phyloP scores from a whole-genome alignment of 441 rosid genomes.

The Flueggea neowawraea region DNA sequence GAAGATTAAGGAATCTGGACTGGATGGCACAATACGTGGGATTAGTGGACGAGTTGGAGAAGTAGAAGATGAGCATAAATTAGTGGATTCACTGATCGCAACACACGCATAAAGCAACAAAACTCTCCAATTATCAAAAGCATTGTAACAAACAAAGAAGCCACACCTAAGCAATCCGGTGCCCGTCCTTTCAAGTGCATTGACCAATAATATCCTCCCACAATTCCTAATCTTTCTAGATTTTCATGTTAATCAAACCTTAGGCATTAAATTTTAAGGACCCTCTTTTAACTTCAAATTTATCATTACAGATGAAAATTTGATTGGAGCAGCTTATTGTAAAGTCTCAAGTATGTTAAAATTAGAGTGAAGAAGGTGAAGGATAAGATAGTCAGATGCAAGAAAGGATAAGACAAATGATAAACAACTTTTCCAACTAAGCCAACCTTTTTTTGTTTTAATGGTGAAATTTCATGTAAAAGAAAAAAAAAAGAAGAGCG shows the following conservation, averaged over 20 bases:
- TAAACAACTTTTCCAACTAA: conserved; percentile 22
- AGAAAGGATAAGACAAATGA: conserved; percentile 17
- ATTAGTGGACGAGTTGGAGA: conserved; percentile 32
- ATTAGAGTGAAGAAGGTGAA: neutral
- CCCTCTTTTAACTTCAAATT: too few relatives aligned
- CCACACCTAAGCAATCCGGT: too few relatives aligned
- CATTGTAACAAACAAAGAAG: neutral
- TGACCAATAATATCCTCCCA: too few relatives aligned
- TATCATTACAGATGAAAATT: too few relatives aligned
- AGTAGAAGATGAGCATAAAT: conserved; percentile 24
- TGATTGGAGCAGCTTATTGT: neutral
- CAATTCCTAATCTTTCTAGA: too few relatives aligned
- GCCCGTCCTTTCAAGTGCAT: too few relatives aligned
- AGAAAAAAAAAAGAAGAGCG: neutral
- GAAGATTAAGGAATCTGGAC: conserved; percentile 6
- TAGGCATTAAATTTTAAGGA: too few relatives aligned
- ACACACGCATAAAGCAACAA: conserved; percentile 11
- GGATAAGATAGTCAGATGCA: conserved; percentile 26
- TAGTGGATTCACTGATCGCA: conserved; percentile 40
- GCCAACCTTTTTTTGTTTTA: conserved; percentile 15
- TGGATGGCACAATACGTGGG: conserved; percentile 14
- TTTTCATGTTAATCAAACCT: too few relatives aligned
- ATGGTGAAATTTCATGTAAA: conserved; percentile 15
- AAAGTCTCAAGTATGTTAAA: neutral
- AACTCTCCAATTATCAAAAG: conserved; percentile 26